Conservation (phyloP, 1,284 basidiomycete genomes). For the Ceratobasidium sp. region DNA sequence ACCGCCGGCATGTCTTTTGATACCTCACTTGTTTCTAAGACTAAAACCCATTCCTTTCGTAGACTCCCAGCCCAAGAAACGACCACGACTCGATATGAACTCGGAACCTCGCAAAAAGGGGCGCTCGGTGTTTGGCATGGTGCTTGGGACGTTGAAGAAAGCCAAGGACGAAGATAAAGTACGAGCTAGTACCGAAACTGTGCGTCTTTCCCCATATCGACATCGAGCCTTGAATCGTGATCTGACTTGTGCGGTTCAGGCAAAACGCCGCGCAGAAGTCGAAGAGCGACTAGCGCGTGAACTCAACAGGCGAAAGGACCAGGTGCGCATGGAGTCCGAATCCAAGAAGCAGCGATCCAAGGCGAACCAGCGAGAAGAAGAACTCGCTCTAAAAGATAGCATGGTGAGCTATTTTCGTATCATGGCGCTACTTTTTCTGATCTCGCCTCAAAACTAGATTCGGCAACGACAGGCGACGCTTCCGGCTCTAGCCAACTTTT, state of each 20-base stretch:
- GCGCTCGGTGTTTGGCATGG: conserved; percentile 41
- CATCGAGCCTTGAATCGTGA: neutral
- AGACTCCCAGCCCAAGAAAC: conserved; percentile 38
- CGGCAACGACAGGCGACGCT: conserved; percentile 40
- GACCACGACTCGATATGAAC: conserved; percentile 35
- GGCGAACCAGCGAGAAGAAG: conserved; percentile 41
- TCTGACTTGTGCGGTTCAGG: conserved; percentile 18
- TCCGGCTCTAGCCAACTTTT: conserved; percentile 66
- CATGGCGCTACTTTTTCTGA: no score
- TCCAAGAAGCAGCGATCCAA: conserved; percentile 40
- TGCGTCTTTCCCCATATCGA: conserved; percentile 21
- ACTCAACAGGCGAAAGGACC: conserved; percentile 39
- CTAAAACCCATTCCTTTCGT: neutral
- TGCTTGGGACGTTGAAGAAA: conserved; percentile 42
- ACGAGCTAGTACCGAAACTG: conserved; percentile 37
- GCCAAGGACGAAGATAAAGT: conserved; percentile 41
- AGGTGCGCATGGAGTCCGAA: conserved; percentile 41
- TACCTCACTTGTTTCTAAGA: neutral
- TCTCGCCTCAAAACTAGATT: no score
- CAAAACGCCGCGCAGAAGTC: conserved; percentile 41
- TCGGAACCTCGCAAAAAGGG: conserved; percentile 39
- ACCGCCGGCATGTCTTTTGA: neutral
- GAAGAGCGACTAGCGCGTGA: conserved; percentile 41
- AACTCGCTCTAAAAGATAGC: conserved; percentile 42
- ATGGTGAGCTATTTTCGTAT: conserved; percentile 42